Base-by-base conservation (phyloP, 441 rosid species). In the Syzygium syzygioides region DNA sequence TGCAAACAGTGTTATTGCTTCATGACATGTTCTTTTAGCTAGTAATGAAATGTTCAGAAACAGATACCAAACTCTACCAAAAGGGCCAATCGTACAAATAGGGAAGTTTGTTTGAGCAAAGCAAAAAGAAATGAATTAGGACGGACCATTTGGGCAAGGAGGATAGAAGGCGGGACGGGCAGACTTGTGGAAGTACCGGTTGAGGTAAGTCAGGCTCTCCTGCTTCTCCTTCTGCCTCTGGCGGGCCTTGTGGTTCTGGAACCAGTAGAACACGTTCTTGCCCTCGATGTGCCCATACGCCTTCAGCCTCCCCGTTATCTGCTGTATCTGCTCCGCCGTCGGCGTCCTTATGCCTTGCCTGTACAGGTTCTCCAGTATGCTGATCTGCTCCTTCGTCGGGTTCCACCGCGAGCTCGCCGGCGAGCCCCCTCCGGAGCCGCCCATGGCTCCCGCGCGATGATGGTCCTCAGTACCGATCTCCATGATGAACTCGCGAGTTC, bases 191-290 rank as follows among this genome's bases (percentile, higher is more conserved):
- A 89, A 86, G 86, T 88, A 91, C 37, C 94, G 96, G 90, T 93
- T 94, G 92, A 96, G 79, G 88, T 92, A 93, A 89, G 96, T 93
- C 88, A 94, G 79, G 90, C 93, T 95, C 64, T 96, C 98, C 89
- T 96, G 98, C 90, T 95, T 97, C 92, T 94, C 98, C 91, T 96
- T 97, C 93, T 96, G 99, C 71, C 99, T 93, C 88, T 95, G 99
- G 71, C 99, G 93, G 45, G 99, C 99, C 92, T 97, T 98, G 32
- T 97, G 99, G 92, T 97, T 98, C 88, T 98, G 99, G 86, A 98
- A 98, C 99, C 99, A 98, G 86, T 98, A 98, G 76, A 98, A 98
- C 56, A 98, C 98, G 89, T 98, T 98, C 92, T 98, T 98, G 26
- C 99, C 99, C 92, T 98, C 99, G 54, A 96, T 98, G 87, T 94